These are phyloP conservation scores for Corniculantispora saksenae DNA, from an alignment of 2,329 filamentous ascomycete species.

Conservation along the genomic window DNA sequence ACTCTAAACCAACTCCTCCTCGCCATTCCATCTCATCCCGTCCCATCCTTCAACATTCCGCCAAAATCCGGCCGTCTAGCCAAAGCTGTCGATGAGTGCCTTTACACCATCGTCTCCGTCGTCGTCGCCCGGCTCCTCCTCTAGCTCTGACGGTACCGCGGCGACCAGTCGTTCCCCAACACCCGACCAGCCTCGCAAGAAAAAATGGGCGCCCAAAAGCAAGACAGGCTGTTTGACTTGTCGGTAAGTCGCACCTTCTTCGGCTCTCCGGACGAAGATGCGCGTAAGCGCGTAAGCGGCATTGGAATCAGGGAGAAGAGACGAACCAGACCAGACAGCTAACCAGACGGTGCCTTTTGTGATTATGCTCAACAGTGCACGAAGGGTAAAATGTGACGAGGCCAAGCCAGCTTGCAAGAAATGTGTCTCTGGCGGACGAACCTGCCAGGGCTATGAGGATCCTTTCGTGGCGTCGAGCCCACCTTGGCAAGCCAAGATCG, in stretches of 20 bases:
- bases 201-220: too few species aligned
- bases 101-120: background rate
- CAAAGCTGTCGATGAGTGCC: background rate
- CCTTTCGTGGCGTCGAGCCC: background rate
- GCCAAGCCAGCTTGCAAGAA: background rate
- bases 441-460: slow-evolving; percentile 6
- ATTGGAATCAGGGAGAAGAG: background rate
- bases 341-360: background rate
- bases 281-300: too few species aligned
- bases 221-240: slow-evolving; percentile 9
- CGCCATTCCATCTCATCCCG: background rate
- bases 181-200: background rate
- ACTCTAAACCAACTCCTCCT: background rate
- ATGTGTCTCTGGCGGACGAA: background rate
- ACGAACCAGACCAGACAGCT: background rate
- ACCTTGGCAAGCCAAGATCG: background rate
- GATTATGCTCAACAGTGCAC: background rate
- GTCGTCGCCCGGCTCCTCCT: background rate
- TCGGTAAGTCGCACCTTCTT: background rate
- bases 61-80: too few species aligned
- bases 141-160: background rate
- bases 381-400: slow-evolving; percentile 6
- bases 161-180: background rate
- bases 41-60: too few species aligned
- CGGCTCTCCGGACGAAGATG: too few species aligned